Conservation (phyloP, 805 yeast species). For the Debaryomyces tyrocola region DNA sequence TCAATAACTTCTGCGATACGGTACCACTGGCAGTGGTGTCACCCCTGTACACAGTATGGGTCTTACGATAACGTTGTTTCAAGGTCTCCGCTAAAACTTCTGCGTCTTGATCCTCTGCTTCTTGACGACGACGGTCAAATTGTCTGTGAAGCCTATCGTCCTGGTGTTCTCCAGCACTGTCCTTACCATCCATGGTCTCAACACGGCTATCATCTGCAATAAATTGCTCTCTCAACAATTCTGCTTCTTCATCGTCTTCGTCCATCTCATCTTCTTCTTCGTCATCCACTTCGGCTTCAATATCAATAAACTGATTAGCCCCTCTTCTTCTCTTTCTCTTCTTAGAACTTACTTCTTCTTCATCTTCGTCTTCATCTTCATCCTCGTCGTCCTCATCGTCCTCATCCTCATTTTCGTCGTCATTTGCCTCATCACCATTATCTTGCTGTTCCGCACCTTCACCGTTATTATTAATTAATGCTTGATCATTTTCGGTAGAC, state of each 20-base stretch:
- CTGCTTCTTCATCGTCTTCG: conserved; percentile 89
- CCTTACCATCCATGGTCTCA: conserved; percentile 56
- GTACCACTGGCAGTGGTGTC: conserved; percentile 60
- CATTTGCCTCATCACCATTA: conserved; percentile 15
- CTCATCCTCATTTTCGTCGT: conserved; percentile 34
- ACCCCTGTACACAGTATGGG: conserved; percentile 81
- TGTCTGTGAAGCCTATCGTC: conserved; percentile 89
- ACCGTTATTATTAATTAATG: not conserved
- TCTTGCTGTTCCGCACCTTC: conserved; percentile 2
- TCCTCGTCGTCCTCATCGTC: conserved; percentile 50
- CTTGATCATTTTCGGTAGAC: conserved; percentile 3
- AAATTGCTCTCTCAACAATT: conserved; percentile 77
- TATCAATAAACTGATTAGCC: conserved; percentile 90
- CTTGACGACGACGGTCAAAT: conserved; percentile 83
- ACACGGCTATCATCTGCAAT: conserved; percentile 68
- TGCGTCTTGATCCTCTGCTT: conserved; percentile 90
- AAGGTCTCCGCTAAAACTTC: conserved; percentile 89
- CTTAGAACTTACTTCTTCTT: conserved; percentile 52
- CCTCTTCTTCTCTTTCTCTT: conserved; percentile 48
- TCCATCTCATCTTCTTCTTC: conserved; percentile 94
- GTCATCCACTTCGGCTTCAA: conserved; percentile 95
- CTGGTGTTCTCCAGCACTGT: conserved; percentile 31
- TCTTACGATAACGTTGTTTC: conserved; percentile 88
- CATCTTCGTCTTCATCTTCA: conserved; percentile 52
- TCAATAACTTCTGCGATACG: conserved; percentile 87